Base-by-base conservation (phyloP, 2,329 filamentous ascomycete genomes). In the Trichoderma cornu-damae region DNA sequence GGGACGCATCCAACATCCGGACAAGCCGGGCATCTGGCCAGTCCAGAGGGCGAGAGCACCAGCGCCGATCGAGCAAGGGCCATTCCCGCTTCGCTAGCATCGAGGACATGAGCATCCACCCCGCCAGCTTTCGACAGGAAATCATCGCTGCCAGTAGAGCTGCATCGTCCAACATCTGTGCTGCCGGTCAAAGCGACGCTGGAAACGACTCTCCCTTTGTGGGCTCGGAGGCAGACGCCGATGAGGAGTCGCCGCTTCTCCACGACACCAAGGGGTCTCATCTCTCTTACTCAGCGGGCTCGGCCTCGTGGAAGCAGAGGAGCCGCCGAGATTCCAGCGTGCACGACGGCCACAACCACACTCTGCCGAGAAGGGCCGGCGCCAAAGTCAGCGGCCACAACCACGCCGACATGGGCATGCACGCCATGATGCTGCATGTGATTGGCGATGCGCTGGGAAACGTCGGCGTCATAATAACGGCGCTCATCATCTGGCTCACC, bases 391-490 rank as follows among this genome's bases (percentile, higher is more conserved):
- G 88, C 64, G 84, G 88, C 28, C 90, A 95, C 70, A 89, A 77
- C 61, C 90, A 96, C 69, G 86, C 78, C 59, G 92, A 99, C 68
- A 87, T 99, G 78, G 96, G 96, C 72, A 97, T 99, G 93, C 89
- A 89, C 52, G 89, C 87, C 51, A 87, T 92, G 77, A 75, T 92
- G 59, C 78, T 89, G 26, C 86, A 89, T 65, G 86, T 89, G 42
- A 80, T 95, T 62, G 90, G 90, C 40, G 90, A 95, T 72, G 89
- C 89, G 44, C 80, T 95, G 3, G 90, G 90, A 63, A 95, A 95
- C 68, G 82, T 95, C 54, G 90, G 90, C 65, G 90, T 95, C 63
- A 95, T 95, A 61, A 79, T 79, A 47, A 90, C 90, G 4, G 90
- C 89, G 4, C 80, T 95, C 34, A 80, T 94, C 69, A 97, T 99